These are phyloP conservation scores for Scortechinia acanthostroma DNA, from an alignment of 2,329 filamentous ascomycete species.

Conservation along the genomic window DNA sequence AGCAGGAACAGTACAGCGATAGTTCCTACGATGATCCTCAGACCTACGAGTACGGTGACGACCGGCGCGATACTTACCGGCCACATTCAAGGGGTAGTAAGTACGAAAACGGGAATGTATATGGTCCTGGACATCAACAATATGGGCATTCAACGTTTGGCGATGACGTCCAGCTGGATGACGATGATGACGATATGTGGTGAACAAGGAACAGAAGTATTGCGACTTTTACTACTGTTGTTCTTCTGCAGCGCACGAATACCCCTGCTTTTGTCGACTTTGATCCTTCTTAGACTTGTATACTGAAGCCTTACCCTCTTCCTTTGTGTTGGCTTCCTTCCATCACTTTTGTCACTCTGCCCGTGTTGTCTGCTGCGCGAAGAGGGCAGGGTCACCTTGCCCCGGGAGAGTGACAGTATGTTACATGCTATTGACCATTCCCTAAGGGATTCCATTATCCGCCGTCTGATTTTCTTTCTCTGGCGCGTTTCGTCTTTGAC, in stretches of 20 bases:
- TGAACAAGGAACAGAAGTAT: not conserved
- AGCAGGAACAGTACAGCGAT: not conserved
- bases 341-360: not conserved
- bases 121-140: not conserved
- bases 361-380: not conserved
- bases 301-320: too few relatives aligned
- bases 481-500: too few relatives aligned
- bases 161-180: not conserved
- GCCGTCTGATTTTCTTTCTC: too few relatives aligned
- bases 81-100: not conserved
- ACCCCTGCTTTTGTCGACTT: too few relatives aligned
- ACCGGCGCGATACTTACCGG: not conserved
- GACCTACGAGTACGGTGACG: not conserved
- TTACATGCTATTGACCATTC: too few relatives aligned
- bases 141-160: constrained; percentile 1
- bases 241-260: too few relatives aligned
- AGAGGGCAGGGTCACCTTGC: too few relatives aligned
- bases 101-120: not conserved
- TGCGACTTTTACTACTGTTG: not conserved
- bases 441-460: too few relatives aligned
- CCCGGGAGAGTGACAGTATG: too few relatives aligned
- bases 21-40: not conserved
- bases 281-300: not conserved
- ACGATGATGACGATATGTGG: constrained; percentile 2
- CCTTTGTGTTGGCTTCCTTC: too few relatives aligned